These are phyloP conservation scores for Apium graveolens DNA, from an alignment of 129 eudicot species.

Conservation along the genomic window DNA sequence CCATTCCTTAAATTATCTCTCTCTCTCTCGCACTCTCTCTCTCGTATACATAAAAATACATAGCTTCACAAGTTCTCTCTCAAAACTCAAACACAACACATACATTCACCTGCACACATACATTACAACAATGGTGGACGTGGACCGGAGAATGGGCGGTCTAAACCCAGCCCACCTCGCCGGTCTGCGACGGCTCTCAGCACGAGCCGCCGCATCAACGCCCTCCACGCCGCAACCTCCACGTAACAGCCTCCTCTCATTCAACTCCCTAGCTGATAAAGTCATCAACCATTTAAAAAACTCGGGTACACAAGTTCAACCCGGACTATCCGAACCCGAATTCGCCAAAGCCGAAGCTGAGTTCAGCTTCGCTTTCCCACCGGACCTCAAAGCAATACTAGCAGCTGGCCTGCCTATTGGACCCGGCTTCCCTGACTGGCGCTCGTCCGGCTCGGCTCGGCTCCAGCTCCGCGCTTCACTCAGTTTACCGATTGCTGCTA, in stretches of 20 bases:
- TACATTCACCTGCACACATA: too few relatives aligned
- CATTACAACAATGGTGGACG: slow-evolving; percentile 68
- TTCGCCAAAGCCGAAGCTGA: slow-evolving; percentile 87
- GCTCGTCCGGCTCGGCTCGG: slow-evolving; percentile 53
- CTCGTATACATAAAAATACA: not conserved
- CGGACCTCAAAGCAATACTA: slow-evolving; percentile 77
- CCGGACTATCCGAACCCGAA: slow-evolving; percentile 61
- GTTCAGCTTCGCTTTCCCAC: slow-evolving; percentile 86
- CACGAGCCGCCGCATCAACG: slow-evolving; percentile 74
- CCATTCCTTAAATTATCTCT: slow-evolving; percentile 11
- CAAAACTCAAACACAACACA: not conserved
- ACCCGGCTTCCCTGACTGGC: slow-evolving; percentile 95
- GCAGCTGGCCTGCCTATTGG: slow-evolving; percentile 75
- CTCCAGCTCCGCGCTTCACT: slow-evolving; percentile 62
- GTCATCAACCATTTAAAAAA: slow-evolving; percentile 52
- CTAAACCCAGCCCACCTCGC: slow-evolving; percentile 84
- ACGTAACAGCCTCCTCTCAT: slow-evolving; percentile 68
- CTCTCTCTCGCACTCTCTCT: slow-evolving; percentile 14
- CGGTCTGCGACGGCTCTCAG: slow-evolving; percentile 96
- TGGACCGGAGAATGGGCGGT: slow-evolving; percentile 86
- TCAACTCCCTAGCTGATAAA: slow-evolving; percentile 70
- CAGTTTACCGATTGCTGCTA: slow-evolving; percentile 75
- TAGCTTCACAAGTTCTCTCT: not conserved
- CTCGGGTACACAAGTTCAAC: slow-evolving; percentile 47
- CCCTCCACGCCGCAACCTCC: slow-evolving; percentile 75